phyloP scores from a whole-genome alignment of 202 grass and related monocot genomes.

The Saccharum hybrid region DNA sequence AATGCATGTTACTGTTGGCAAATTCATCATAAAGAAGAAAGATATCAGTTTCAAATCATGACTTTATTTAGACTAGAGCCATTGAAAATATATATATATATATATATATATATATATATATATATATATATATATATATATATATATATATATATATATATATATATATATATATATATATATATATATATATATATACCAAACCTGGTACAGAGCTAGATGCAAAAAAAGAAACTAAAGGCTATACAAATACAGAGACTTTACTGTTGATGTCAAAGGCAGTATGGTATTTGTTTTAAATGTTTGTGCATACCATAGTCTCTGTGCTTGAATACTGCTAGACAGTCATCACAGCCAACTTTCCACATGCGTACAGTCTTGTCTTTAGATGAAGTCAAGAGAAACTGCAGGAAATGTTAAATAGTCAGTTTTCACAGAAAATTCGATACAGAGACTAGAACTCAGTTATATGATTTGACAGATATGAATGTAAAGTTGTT shows the following conservation, averaged over 20 bases:
- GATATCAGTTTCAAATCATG: constrained; percentile 11
- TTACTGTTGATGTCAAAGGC: neutral
- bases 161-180: neutral
- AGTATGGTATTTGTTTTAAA: neutral
- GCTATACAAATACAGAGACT: neutral
- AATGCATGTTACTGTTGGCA: constrained; percentile 70
- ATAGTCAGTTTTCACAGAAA: constrained; percentile 9
- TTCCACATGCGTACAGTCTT: constrained; percentile 85
- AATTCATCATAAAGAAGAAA: constrained; percentile 35
- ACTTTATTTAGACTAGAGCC: neutral
- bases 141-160: neutral
- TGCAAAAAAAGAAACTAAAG: neutral
- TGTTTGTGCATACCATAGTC: constrained; percentile 65
- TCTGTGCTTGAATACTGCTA: constrained; percentile 69
- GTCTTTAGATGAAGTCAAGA: constrained; percentile 81
- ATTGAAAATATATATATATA: no score
- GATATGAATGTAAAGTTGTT: neutral
- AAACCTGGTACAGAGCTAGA: neutral
- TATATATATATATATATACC: neutral
- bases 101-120: no score
- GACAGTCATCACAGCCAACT: constrained; percentile 63
- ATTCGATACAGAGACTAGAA: neutral
- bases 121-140: neutral
- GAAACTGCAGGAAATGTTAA: constrained; percentile 47
- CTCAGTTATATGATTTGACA: neutral